Conservation (phyloP, 2,329 filamentous ascomycete species). For the Blastomyces silverae region DNA sequence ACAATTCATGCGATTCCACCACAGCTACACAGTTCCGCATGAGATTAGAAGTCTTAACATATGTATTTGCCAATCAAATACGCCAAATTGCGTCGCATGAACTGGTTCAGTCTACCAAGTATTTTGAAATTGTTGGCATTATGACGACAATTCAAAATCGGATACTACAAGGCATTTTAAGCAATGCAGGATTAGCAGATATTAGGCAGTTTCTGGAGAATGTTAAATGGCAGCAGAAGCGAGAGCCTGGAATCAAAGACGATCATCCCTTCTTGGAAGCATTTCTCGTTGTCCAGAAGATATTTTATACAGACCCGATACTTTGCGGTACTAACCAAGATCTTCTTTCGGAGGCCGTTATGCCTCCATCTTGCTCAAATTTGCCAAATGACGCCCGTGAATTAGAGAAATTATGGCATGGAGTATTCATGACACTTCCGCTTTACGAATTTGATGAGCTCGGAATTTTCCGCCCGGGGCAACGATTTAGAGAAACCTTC, state of each 20-base stretch:
- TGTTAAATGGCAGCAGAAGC: constrained; percentile 36
- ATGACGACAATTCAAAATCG: constrained; percentile 33
- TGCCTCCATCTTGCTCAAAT: constrained; percentile 31
- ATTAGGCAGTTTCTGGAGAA: constrained; percentile 43
- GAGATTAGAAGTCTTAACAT: constrained; percentile 26
- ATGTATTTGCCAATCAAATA: constrained; percentile 37
- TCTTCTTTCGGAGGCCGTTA: constrained; percentile 34
- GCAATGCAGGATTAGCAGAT: constrained; percentile 30
- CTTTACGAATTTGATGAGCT: constrained; percentile 47
- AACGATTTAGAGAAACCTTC: constrained; percentile 34
- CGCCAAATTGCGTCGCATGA: constrained; percentile 34
- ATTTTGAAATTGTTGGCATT: constrained; percentile 26
- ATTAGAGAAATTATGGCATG: constrained; percentile 37
- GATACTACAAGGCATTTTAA: constrained; percentile 33
- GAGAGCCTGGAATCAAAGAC: constrained; percentile 46
- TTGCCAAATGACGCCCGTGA: constrained; percentile 26
- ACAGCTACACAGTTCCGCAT: constrained; percentile 23
- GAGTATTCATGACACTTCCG: constrained; percentile 50
- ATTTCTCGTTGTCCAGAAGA: constrained; percentile 43
- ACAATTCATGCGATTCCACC: constrained; percentile 15
- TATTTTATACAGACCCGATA: constrained; percentile 28
- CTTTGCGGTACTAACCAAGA: constrained; percentile 35
- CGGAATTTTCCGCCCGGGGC: constrained; percentile 43
- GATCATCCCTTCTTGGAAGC: constrained; percentile 41
- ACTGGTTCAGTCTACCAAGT: constrained; percentile 25